Conservation (phyloP, 1,139 yeast genomes). For the Komagataea norvegica region DNA sequence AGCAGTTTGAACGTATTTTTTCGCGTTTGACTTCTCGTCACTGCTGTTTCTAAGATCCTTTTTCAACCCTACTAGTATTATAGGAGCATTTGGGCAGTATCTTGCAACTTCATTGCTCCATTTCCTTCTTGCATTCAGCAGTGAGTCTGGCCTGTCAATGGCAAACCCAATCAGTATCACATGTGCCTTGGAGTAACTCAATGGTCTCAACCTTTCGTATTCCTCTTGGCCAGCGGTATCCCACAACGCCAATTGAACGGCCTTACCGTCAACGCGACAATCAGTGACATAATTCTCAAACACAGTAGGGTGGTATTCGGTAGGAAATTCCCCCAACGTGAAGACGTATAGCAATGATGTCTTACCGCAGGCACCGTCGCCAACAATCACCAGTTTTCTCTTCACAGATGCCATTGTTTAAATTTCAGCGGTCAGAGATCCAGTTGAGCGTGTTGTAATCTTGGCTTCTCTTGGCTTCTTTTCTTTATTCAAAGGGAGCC, state of each 20-base stretch:
- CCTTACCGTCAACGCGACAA: slow-evolving; percentile 87
- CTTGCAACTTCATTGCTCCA: slow-evolving; percentile 70
- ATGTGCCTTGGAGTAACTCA: slow-evolving; percentile 72
- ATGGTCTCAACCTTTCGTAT: slow-evolving; percentile 68
- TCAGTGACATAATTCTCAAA: slow-evolving; percentile 94
- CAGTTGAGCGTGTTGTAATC: too few relatives aligned
- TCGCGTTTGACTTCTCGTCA: slow-evolving; percentile 27
- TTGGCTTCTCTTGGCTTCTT: too few relatives aligned
- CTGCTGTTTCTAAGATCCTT: slow-evolving; percentile 52
- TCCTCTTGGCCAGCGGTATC: slow-evolving; percentile 98
- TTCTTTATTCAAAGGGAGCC: too few relatives aligned
- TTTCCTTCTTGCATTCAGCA: slow-evolving; percentile 61
- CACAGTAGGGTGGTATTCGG: slow-evolving; percentile 88
- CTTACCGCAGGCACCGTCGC: slow-evolving; percentile 96
- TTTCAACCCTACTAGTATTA: slow-evolving; percentile 63
- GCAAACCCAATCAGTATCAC: slow-evolving; percentile 71
- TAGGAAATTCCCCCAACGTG: slow-evolving; percentile 77
- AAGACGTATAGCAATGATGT: slow-evolving; percentile 88
- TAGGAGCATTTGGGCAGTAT: slow-evolving; percentile 65
- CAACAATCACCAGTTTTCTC: slow-evolving; percentile 84
- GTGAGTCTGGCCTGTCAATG: slow-evolving; percentile 62
- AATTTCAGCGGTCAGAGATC: slow-evolving; percentile 1
- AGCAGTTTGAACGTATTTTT: slow-evolving; percentile 46
- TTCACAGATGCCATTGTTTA: slow-evolving; percentile 35
- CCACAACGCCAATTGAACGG: slow-evolving; percentile 88